Base-by-base conservation (phyloP, 2,329 filamentous ascomycete genomes). In the Ascocoryne sarcoides region DNA sequence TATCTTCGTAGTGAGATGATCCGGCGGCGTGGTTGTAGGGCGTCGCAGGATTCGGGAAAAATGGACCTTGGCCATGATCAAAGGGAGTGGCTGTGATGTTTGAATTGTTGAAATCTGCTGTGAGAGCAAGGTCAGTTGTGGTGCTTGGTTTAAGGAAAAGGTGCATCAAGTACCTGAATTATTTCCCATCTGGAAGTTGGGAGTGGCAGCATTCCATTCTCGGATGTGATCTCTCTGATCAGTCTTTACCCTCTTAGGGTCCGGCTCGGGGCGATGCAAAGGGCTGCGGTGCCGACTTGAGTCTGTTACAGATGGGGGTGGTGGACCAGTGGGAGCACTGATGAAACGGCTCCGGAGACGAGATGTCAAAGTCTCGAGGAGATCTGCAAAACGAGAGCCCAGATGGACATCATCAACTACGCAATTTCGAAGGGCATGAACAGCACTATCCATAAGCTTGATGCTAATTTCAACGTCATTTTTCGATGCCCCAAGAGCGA, bases 331-430 rank as follows among this genome's bases (percentile, higher is more conserved):
- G 4, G 76, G 73, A 48, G 65, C 81, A 63, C 70, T 84, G 58
- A 77, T 87, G 53, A 92, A 86, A 5, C 83, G 75, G 51, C 80
- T 79, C 39, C 84, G 75, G 47, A 90, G 70, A 17, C 84, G 73
- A 45, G 80, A 79, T 0, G 83, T 88, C 30, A 92, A 65, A 1
- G 81, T 84, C 54, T 88, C 80, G n/a, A 90, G 74, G 35, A 90
- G 72, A 54, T 89, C 84, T 14, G 85, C 84, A 53, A 92, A 92
- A 5, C 84, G 76, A 44, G 84, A 87, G n/a, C 82, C 84, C 4
- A 92, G 71, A 58, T 92, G 85, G 5, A 90, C 84, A 51, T 92
- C 85, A 55, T 92, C 85, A 3, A 90, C 84, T 5, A 89, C 82
- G 47, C 82, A 88, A 50, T 77, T 83, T 14, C 82, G 75, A 26